phyloP scores from a whole-genome alignment of 306 rosid genomes.

The Rosa chinensis region DNA sequence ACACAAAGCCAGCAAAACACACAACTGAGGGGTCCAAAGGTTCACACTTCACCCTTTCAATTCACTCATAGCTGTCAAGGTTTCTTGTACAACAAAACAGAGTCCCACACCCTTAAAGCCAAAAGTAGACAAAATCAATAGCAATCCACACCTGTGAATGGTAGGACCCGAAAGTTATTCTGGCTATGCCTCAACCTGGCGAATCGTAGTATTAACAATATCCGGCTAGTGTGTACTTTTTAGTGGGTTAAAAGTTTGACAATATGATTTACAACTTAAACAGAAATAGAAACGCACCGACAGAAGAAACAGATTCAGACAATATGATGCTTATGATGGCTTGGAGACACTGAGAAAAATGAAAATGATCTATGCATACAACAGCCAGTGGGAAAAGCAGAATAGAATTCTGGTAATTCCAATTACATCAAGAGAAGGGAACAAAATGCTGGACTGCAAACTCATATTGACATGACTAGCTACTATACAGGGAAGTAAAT shows the following conservation, averaged over 20 bases:
- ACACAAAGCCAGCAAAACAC: conserved; percentile 13
- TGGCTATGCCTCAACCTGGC: conserved; percentile 23
- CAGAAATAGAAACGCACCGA: background rate
- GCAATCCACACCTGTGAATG: conserved; percentile 10
- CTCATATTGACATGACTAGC: conserved; percentile 23
- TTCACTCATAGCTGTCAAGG: conserved; percentile 25
- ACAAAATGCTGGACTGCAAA: conserved; percentile 7
- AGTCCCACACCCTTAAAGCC: conserved; percentile 23
- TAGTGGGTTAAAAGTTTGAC: background rate
- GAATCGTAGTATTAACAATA: background rate
- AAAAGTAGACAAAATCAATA: background rate
- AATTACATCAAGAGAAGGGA: conserved; percentile 17
- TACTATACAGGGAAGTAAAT: conserved; percentile 29
- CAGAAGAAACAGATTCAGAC: background rate
- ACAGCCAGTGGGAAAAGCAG: conserved; percentile 9
- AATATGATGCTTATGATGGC: conserved; percentile 4
- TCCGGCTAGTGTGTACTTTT: background rate
- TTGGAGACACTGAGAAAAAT: background rate
- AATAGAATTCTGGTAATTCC: background rate
- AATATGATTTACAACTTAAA: background rate
- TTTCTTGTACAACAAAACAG: conserved; percentile 22
- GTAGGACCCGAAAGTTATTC: conserved; percentile 23
- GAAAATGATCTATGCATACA: conserved; percentile 11
- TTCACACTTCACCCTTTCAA: background rate
- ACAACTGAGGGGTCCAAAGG: conserved; percentile 25